Conservation (phyloP, 1,284 basidiomycete genomes). For the Ceratobasidium sp. region DNA sequence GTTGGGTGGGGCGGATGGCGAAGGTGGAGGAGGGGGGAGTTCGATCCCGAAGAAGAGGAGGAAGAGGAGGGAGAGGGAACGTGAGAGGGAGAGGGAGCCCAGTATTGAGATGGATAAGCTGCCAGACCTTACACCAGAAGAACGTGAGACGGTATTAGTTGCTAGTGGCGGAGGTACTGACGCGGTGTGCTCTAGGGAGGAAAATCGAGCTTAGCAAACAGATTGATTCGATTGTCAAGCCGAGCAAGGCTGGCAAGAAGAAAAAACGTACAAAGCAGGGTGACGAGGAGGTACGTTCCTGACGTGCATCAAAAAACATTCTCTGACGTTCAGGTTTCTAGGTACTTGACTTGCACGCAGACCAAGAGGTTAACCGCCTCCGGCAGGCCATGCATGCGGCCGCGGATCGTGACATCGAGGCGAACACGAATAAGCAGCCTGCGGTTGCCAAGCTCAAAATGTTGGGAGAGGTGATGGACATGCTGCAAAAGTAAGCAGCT, state of each 20-base stretch:
- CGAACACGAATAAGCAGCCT: constrained; percentile 85
- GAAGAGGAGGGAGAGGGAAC: constrained; percentile 60
- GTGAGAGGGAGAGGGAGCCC: constrained; percentile 61
- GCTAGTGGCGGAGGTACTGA: constrained; percentile 49
- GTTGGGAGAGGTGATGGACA: constrained; percentile 90
- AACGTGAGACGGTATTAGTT: constrained; percentile 63
- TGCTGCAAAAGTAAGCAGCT: constrained; percentile 86
- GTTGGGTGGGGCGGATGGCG: constrained; percentile 55
- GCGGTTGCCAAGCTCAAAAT: constrained; percentile 88
- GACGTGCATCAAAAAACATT: background rate
- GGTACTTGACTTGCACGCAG: constrained; percentile 85
- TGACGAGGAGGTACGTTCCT: constrained; percentile 67
- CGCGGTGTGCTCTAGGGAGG: constrained; percentile 59
- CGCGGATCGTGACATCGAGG: constrained; percentile 84
- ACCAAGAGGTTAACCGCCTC: constrained; percentile 89
- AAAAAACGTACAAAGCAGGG: constrained; percentile 75
- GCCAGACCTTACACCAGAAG: constrained; percentile 70
- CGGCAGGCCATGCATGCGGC: constrained; percentile 88
- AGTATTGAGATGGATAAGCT: constrained; percentile 50
- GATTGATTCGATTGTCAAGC: constrained; percentile 87
- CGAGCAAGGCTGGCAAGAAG: constrained; percentile 72
- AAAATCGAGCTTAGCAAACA: constrained; percentile 73
- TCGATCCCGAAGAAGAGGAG: constrained; percentile 60
- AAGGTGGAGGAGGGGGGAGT: constrained; percentile 58
- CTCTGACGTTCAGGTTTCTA: constrained; percentile 55